A percentile compares a stretch with the other conserved stretches of the same genome.
Conservation (phyloP, 768 basidiomycete genomes). For the Leccinum truebloodii region DNA sequence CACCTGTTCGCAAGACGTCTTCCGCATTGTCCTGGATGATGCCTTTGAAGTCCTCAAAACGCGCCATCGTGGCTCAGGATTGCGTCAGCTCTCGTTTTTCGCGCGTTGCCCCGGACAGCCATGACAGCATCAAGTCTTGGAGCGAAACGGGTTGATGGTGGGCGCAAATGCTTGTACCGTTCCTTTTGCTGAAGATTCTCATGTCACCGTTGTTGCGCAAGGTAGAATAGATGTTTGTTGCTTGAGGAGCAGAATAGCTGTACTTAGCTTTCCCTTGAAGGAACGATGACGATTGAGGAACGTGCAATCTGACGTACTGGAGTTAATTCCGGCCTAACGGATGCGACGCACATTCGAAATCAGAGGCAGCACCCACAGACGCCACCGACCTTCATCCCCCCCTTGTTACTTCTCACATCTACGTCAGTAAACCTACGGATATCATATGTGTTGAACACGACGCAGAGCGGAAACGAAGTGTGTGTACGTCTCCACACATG, state of each 20-base stretch:
- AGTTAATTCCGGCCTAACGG: not conserved
- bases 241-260: not conserved
- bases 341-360: constrained; percentile 43
- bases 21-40: constrained; percentile 33
- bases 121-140: constrained; percentile 43
- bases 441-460: not conserved
- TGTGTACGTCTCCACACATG: not conserved
- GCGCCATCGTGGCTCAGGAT: not conserved
- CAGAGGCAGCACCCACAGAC: constrained; percentile 49
- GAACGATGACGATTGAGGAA: not conserved
- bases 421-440: not conserved
- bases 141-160: constrained; percentile 10
- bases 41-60: constrained; percentile 16
- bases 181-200: constrained; percentile 8
- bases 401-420: not conserved
- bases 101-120: constrained; percentile 16
- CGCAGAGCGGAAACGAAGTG: not conserved
- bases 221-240: not conserved
- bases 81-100: constrained; percentile 11
- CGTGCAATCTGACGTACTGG: not conserved
- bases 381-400: constrained; percentile 22
- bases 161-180: not conserved
- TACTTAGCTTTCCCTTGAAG: not conserved
- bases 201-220: constrained; percentile 1
- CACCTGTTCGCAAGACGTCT: constrained; percentile 19